These are phyloP conservation scores for Capronia coronata DNA, from an alignment of 2,329 filamentous ascomycete genomes.

Conservation along the genomic window DNA sequence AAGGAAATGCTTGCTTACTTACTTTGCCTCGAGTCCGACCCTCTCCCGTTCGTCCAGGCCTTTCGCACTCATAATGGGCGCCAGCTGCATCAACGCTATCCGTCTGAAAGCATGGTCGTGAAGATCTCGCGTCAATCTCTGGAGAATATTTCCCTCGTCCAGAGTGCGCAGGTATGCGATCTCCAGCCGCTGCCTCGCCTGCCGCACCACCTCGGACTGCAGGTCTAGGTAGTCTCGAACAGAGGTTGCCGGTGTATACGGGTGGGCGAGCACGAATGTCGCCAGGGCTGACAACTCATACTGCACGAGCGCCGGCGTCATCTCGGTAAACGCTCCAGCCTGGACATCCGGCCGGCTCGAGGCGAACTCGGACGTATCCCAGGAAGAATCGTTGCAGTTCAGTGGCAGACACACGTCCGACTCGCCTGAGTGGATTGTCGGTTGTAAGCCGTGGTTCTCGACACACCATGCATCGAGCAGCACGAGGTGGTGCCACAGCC, in stretches of 20 bases:
- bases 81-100: conserved; percentile 6
- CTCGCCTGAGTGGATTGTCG: not conserved
- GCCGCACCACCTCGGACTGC: conserved; percentile 9
- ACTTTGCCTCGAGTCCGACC: conserved; percentile 5
- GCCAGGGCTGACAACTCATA: conserved; percentile 9
- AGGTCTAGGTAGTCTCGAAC: conserved; percentile 6
- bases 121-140: conserved; percentile 5
- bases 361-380: conserved; percentile 12
- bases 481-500: conserved; percentile 33
- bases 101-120: conserved; percentile 5
- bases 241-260: conserved; percentile 3
- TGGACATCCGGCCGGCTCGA: not conserved
- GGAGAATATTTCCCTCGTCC: conserved; percentile 4
- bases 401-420: conserved; percentile 2
- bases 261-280: conserved; percentile 5
- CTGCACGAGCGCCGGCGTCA: conserved; percentile 5
- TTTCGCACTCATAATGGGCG: conserved; percentile 4
- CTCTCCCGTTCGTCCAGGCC: conserved; percentile 1
- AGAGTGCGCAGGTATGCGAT: conserved; percentile 4
- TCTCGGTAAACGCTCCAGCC: conserved; percentile 5
- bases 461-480: conserved; percentile 46
- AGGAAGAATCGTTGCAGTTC: conserved; percentile 6
- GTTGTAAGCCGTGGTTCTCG: conserved; percentile 10
- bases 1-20: not conserved
- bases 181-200: conserved; percentile 5